phyloP scores from a whole-genome alignment of 306 rosid species.

The Cercis canadensis region DNA sequence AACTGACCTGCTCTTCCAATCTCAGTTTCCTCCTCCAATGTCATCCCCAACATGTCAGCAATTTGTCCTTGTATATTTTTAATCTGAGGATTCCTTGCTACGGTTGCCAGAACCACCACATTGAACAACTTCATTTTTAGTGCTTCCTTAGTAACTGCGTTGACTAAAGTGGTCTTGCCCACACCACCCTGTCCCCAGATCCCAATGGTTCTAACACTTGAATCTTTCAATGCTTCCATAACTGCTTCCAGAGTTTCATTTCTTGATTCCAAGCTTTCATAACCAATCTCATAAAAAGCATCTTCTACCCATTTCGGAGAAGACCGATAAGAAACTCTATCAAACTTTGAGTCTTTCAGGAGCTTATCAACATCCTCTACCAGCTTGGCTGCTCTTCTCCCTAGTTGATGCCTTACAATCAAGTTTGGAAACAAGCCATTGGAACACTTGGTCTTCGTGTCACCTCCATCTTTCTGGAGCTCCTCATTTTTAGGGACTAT shows the following conservation, averaged over 20 bases:
- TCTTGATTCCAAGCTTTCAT: constrained; percentile 1
- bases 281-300: neutral
- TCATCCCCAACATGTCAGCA: constrained; percentile 10
- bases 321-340: neutral
- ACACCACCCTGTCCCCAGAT: neutral
- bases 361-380: neutral
- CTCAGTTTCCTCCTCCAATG: neutral
- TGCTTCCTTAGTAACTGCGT: neutral
- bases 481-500: no score
- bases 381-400: no score
- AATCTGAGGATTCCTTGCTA: neutral
- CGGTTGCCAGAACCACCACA: neutral
- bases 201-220: neutral
- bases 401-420: constrained; percentile 27
- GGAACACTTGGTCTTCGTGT: no score
- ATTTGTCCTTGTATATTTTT: constrained; percentile 2
- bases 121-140: neutral
- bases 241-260: neutral
- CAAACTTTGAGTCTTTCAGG: neutral
- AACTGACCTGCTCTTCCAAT: constrained; percentile 25
- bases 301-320: neutral
- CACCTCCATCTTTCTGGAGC: no score
- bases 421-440: no score
- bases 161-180: constrained; percentile 14
- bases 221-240: neutral